Percentiles rank a stretch among this genome's conserved stretches.
phyloP scores from a whole-genome alignment of 805 yeast species.

The Kluyveromyces lactis region DNA sequence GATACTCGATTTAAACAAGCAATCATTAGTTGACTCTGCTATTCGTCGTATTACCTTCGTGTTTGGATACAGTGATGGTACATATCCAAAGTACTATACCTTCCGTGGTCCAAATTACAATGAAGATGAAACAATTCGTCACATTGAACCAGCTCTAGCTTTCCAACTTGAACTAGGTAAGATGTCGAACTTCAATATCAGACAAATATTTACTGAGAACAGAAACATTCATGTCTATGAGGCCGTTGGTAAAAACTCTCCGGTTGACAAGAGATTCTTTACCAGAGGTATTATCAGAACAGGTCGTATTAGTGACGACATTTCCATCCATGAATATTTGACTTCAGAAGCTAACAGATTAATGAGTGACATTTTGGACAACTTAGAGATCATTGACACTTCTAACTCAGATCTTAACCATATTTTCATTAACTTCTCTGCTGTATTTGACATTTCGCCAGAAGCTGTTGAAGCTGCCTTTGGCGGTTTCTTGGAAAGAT shows the following conservation, averaged over 20 bases:
- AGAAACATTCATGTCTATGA: conserved; percentile 96
- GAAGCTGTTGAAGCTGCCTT: conserved; percentile 96
- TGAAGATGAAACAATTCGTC: conserved; percentile 93
- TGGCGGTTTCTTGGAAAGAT: conserved; percentile 95
- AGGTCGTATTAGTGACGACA: conserved; percentile 88
- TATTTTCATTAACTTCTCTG: conserved; percentile 93
- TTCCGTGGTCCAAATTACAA: conserved; percentile 79
- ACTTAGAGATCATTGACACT: conserved; percentile 88
- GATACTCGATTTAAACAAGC: conserved; percentile 57
- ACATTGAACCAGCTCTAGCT: conserved; percentile 96
- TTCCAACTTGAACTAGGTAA: conserved; percentile 94
- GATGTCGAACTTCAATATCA: conserved; percentile 88
- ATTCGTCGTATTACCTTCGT: conserved; percentile 92
- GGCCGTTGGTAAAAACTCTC: conserved; percentile 89
- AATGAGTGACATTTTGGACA: conserved; percentile 93
- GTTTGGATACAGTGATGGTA: conserved; percentile 72
- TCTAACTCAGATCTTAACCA: conserved; percentile 94
- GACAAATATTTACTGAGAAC: conserved; percentile 92
- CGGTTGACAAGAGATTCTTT: conserved; percentile 90
- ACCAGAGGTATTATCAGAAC: conserved; percentile 97
- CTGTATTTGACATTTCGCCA: conserved; percentile 89
- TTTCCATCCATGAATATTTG: conserved; percentile 85
- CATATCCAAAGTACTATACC: conserved; percentile 92
- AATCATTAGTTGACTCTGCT: conserved; percentile 59
- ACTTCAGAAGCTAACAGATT: conserved; percentile 94